These are phyloP conservation scores for Phialophora verrucosa DNA, from an alignment of 2,329 filamentous ascomycete species.

Conservation along the genomic window DNA sequence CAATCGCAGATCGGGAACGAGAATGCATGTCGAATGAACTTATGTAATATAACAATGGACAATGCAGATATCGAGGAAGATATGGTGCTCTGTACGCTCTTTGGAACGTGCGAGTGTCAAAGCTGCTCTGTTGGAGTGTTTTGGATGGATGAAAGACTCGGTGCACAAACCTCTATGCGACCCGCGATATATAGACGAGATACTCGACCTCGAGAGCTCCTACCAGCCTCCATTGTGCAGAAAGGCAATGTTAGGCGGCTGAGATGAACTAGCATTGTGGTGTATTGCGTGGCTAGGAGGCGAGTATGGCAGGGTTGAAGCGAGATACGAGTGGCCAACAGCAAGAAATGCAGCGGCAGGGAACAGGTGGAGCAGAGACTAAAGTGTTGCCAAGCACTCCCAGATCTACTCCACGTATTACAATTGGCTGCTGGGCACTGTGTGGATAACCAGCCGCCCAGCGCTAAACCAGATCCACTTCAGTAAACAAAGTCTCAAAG, in stretches of 20 bases:
- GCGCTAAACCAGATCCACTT: slow-evolving; percentile 5
- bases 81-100: neutral
- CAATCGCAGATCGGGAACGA: slow-evolving; percentile 17
- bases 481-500: slow-evolving; percentile 6
- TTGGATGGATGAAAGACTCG: slow-evolving; percentile 6
- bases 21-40: slow-evolving; percentile 17
- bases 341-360: slow-evolving; percentile 9
- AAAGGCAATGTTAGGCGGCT: neutral
- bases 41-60: neutral
- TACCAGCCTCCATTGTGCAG: slow-evolving; percentile 15
- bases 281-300: slow-evolving; percentile 14
- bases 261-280: slow-evolving; percentile 1
- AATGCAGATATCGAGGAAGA: neutral
- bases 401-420: neutral
- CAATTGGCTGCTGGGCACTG: neutral
- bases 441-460: neutral
- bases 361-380: neutral
- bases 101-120: neutral
- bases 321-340: neutral
- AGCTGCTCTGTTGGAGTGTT: slow-evolving; percentile 7
- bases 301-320: neutral
- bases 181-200: slow-evolving; percentile 9
- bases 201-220: neutral
- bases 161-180: slow-evolving; percentile 13
- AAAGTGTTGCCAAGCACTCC: slow-evolving; percentile 1